Conservation (phyloP, 805 yeast genomes). For the Wickerhamomyces hampshirensis region DNA sequence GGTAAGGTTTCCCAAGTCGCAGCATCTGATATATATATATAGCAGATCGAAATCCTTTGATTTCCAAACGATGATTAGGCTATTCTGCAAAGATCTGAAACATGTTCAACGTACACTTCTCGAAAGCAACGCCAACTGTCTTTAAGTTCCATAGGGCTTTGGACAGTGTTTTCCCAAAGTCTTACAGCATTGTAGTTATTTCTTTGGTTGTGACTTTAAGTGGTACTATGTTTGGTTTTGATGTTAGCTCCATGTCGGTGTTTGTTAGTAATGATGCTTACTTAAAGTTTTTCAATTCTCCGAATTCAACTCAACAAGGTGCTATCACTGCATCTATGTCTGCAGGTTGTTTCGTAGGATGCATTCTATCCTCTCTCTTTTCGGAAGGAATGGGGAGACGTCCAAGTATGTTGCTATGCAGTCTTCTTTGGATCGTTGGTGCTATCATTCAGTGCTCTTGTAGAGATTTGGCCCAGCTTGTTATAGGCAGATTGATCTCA, state of each 20-base stretch:
- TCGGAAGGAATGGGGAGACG: background rate
- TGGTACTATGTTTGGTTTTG: background rate
- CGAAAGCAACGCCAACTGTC: no score
- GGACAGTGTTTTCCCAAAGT: constrained; percentile 28
- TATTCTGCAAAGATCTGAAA: no score
- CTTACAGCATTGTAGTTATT: background rate
- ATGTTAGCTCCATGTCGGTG: background rate
- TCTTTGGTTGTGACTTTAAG: background rate
- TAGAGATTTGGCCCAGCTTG: background rate
- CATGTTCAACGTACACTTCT: no score
- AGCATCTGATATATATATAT: no score
- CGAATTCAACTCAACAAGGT: background rate
- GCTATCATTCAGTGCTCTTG: background rate
- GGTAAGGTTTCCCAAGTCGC: no score
- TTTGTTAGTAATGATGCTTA: background rate
- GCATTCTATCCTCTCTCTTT: background rate
- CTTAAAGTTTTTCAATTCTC: background rate
- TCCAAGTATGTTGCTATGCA: background rate
- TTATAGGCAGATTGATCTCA: background rate
- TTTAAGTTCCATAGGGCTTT: constrained; percentile 10
- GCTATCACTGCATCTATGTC: background rate
- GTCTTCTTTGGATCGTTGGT: background rate
- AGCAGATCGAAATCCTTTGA: no score
- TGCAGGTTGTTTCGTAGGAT: background rate
- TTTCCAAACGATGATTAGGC: no score